phyloP scores from a whole-genome alignment of 2,329 filamentous ascomycete genomes.

The Drechslera avenae region DNA sequence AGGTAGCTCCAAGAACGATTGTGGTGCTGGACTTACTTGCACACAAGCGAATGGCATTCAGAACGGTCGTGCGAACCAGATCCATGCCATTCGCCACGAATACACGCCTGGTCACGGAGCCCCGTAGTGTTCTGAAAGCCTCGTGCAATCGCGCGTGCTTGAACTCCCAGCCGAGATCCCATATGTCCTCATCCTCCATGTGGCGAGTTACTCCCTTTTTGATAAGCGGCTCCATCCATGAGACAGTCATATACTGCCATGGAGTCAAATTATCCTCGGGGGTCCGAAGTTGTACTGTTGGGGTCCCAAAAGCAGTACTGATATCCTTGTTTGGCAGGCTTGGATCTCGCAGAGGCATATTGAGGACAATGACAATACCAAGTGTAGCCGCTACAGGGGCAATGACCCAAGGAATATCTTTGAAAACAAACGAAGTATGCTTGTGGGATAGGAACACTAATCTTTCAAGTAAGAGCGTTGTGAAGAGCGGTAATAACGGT shows the following conservation, averaged over 20 bases:
- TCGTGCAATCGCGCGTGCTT: slow-evolving; percentile 78
- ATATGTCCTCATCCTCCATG: slow-evolving; percentile 79
- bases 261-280: slow-evolving; percentile 80
- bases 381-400: slow-evolving; percentile 51
- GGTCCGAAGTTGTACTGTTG: slow-evolving; percentile 66
- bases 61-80: slow-evolving; percentile 67
- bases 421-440: slow-evolving; percentile 26
- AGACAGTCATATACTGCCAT: slow-evolving; percentile 84
- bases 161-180: slow-evolving; percentile 78
- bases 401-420: slow-evolving; percentile 42
- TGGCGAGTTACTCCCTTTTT: slow-evolving; percentile 66
- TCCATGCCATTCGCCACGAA: slow-evolving; percentile 80
- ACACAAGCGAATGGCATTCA: slow-evolving; percentile 68
- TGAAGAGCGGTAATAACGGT: slow-evolving; percentile 47
- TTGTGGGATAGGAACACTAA: slow-evolving; percentile 39
- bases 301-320: slow-evolving; percentile 60
- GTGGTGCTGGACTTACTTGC: slow-evolving; percentile 50
- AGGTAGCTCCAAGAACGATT: not conserved
- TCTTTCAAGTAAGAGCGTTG: slow-evolving; percentile 43
- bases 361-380: slow-evolving; percentile 61
- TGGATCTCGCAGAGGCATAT: slow-evolving; percentile 73
- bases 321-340: slow-evolving; percentile 61
- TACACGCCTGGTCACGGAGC: slow-evolving; percentile 72
- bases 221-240: slow-evolving; percentile 80
- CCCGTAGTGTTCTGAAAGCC: slow-evolving; percentile 72